Percentiles rank a stretch among this genome's conserved stretches.
Conservation (phyloP, 164 flowering plant species). For the Malania oleifera region DNA sequence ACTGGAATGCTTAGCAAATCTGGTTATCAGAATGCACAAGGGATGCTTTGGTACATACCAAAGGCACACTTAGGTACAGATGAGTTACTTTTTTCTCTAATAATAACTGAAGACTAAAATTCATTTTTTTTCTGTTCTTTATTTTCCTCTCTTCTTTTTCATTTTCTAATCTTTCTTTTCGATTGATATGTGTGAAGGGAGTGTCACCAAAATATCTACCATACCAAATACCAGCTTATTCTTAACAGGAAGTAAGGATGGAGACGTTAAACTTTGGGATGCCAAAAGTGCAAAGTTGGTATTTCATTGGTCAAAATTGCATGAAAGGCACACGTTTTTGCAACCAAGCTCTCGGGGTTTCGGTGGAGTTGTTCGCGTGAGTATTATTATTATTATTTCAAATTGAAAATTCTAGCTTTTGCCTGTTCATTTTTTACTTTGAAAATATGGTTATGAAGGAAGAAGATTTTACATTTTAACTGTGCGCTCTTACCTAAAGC, state of each 20-base stretch:
- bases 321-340: slow-evolving; percentile 86
- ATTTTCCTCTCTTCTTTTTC: neutral
- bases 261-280: slow-evolving; percentile 99
- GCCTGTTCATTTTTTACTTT: neutral
- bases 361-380: slow-evolving; percentile 85
- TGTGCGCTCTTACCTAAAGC: slow-evolving; percentile 4
- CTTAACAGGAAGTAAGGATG: slow-evolving; percentile 96
- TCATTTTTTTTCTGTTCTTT: too few species aligned
- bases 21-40: slow-evolving; percentile 63
- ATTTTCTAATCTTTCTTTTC: neutral
- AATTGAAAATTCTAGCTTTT: neutral
- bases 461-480: neutral
- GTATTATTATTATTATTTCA: slow-evolving; percentile 2
- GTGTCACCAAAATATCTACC: slow-evolving; percentile 70
- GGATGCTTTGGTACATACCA: slow-evolving; percentile 98
- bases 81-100: slow-evolving; percentile 1
- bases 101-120: neutral
- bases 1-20: slow-evolving; percentile 22
- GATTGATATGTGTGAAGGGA: slow-evolving; percentile 42
- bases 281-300: slow-evolving; percentile 63
- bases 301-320: slow-evolving; percentile 86
- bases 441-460: neutral
- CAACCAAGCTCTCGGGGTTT: slow-evolving; percentile 82
- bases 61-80: slow-evolving; percentile 86
- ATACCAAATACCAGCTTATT: slow-evolving; percentile 90